Conservation (phyloP, 352 stramenopile genomes). For the Globisporangium radiosum region DNA sequence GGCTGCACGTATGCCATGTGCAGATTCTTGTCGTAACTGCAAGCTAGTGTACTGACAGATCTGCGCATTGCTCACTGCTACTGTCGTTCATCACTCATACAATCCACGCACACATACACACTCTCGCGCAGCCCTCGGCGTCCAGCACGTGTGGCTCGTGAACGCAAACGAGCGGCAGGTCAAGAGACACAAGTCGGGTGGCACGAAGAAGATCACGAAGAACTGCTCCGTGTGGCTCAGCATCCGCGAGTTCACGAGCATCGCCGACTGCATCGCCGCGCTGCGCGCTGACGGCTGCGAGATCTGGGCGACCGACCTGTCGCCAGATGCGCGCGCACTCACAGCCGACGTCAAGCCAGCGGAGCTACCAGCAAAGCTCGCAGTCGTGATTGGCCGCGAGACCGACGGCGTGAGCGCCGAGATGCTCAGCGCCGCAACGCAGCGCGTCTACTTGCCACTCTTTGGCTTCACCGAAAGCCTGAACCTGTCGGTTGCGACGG, state of each 20-base stretch:
- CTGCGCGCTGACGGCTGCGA: slow-evolving; percentile 52
- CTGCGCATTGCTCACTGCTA: slow-evolving; percentile 11
- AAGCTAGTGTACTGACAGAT: too few relatives aligned
- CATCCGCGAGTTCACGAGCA: slow-evolving; percentile 82
- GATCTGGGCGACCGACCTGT: slow-evolving; percentile 91
- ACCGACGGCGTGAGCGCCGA: slow-evolving; percentile 86
- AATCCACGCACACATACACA: neutral
- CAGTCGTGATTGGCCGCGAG: slow-evolving; percentile 92
- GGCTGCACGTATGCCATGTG: too few relatives aligned
- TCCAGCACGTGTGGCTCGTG: slow-evolving; percentile 89
- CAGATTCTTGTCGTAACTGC: too few relatives aligned
- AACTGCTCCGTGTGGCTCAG: slow-evolving; percentile 81
- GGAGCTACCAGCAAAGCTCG: slow-evolving; percentile 80
- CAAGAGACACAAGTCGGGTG: slow-evolving; percentile 54
- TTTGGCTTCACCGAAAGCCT: slow-evolving; percentile 92
- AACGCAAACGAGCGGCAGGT: slow-evolving; percentile 54
- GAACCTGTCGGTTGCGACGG: slow-evolving; percentile 91
- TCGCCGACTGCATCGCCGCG: slow-evolving; percentile 67
- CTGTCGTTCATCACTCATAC: slow-evolving; percentile 17
- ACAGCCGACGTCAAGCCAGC: slow-evolving; percentile 28
- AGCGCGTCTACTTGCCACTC: slow-evolving; percentile 90
- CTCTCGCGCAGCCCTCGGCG: slow-evolving; percentile 58
- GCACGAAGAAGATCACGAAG: slow-evolving; percentile 74
- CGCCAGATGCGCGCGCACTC: slow-evolving; percentile 57
- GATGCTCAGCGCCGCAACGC: slow-evolving; percentile 83